Evolutionary conservation across 148 eudicot species (phyloP).

Genomic region (Amaranthus hypochondriacus): DNA sequence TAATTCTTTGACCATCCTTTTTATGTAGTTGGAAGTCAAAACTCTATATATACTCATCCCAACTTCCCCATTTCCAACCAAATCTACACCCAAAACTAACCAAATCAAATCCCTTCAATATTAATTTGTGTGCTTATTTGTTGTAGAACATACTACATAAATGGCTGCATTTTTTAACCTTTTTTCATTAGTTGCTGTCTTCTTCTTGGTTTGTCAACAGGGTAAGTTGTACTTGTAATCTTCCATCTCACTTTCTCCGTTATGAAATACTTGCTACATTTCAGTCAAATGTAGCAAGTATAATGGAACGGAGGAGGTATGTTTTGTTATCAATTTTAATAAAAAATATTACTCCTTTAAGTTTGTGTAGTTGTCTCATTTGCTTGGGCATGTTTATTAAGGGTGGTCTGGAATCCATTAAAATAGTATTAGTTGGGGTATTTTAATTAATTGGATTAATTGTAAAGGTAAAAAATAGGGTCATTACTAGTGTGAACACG

Average conservation of each 20-base stretch:
- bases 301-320: too few species aligned
- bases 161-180: slow-evolving; percentile 18
- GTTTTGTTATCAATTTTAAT: too few species aligned
- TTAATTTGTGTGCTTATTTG: neutral
- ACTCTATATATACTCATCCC: slow-evolving; percentile 7
- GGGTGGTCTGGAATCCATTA: too few species aligned
- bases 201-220: slow-evolving; percentile 20
- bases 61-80: neutral
- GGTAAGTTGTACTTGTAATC: slow-evolving; percentile 9
- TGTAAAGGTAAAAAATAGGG: too few species aligned
- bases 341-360: too few species aligned
- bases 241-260: neutral
- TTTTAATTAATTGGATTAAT: too few species aligned
- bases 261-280: neutral
- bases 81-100: neutral
- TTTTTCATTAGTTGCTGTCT: slow-evolving; percentile 14
- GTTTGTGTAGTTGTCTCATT: too few species aligned
- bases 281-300: too few species aligned
- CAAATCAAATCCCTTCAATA: neutral
- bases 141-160: neutral
- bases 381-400: too few species aligned
- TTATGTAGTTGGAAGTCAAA: neutral
- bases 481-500: too few species aligned
- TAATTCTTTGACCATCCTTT: neutral
- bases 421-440: too few species aligned